Evolutionary conservation across 1,284 basidiomycete species (phyloP), one percentile per base, ranked within the genome.

Genomic region (Amylostereum areolatum): DNA sequence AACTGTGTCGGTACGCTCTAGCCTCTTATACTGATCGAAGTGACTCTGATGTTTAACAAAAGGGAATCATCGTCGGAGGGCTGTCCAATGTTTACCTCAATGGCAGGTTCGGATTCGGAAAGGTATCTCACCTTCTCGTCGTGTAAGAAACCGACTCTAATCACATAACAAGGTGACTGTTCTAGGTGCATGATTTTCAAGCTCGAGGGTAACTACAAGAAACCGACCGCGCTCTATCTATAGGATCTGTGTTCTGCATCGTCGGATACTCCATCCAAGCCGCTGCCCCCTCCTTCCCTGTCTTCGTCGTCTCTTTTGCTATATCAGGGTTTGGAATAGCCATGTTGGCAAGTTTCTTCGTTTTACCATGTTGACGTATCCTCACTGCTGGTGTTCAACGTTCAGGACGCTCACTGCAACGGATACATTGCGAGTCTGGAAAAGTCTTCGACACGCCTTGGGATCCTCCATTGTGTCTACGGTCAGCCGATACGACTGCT

Each of bases 281-380:
- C 11, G 67, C 80, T 24, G 76, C 75, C 2, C 70, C 76, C 0
- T 83, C 84, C 2, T 87, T 82, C 58, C 81, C 83, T 3, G 71
- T 74, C 1, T 83, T 83, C 53, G 72, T 77, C 8, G 59, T 83
- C 29, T 71, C 74, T 0, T 83, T 75, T 56, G 62, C 71, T 11
- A 66, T 86, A 55, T 81, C 76, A 53, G 84, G 86, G 0, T 73
- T 85, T 45, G 84, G 82, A 0, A 60, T 83, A 43, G 73, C 81
- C 3, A 59, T 80, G 11, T 74, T 75, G 56, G 75, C 74, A 18
- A 18, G 18, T 31, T 3, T 4, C 18, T n/a, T 24, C 8, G n/a
- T 12, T 18, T 24, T 25, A 41, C 18, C 18, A 18, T 29, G 12
- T 12, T 9, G 9, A 27, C 43, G 37, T 35, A 18, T 33, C 8